Percentiles rank a stretch among this genome's conserved stretches.
phyloP scores from a whole-genome alignment of 306 rosid species.

The Quercus wislizeni region DNA sequence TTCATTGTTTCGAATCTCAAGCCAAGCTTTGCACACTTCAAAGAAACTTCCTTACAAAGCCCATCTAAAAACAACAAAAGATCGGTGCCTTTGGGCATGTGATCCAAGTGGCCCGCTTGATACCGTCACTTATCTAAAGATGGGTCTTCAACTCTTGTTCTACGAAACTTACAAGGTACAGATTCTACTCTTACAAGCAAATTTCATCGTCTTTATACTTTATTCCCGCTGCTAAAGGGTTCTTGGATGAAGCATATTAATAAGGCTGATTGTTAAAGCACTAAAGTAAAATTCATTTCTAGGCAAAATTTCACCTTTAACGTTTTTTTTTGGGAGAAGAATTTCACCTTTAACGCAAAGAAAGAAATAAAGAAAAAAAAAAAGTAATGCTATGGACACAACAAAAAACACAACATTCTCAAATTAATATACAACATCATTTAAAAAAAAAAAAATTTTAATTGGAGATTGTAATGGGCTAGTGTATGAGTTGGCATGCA shows the following conservation, averaged over 20 bases:
- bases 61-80: conserved; percentile 25
- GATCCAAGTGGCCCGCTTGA: conserved; percentile 23
- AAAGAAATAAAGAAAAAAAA: too few species aligned
- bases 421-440: too few species aligned
- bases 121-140: not conserved
- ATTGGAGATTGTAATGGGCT: too few species aligned
- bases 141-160: conserved; percentile 5
- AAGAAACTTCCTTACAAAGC: conserved; percentile 46
- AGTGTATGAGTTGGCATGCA: too few species aligned
- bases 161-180: conserved; percentile 38
- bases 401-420: too few species aligned
- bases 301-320: too few species aligned
- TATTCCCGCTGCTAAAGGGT: not conserved
- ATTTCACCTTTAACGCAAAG: too few species aligned
- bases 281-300: not conserved
- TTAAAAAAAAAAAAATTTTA: too few species aligned
- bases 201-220: conserved; percentile 8
- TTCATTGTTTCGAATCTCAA: conserved; percentile 12
- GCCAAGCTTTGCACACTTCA: conserved; percentile 9
- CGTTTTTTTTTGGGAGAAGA: too few species aligned
- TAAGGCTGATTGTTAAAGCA: not conserved
- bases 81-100: conserved; percentile 25
- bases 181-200: conserved; percentile 14
- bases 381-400: too few species aligned
- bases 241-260: not conserved